Conservation (phyloP, 73 alveolate genomes). For the Tetrahymena elliotti region DNA sequence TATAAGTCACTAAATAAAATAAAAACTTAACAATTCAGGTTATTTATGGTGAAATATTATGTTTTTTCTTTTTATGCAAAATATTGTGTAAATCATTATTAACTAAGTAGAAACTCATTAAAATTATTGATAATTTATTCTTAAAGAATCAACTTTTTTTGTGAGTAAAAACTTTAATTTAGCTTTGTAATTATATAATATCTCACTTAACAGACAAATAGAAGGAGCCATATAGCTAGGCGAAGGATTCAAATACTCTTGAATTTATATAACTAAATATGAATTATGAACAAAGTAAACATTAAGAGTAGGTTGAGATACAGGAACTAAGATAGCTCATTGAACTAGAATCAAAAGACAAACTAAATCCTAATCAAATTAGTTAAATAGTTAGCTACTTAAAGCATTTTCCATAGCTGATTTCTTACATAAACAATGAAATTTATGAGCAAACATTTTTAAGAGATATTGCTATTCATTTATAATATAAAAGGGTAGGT, state of each 20-base stretch:
- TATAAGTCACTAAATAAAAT: too few species aligned
- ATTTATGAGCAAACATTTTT: neutral
- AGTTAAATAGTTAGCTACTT: neutral
- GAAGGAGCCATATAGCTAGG: too few species aligned
- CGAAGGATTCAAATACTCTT: neutral
- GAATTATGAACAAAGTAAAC: neutral
- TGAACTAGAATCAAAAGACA: neutral
- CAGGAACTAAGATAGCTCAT: neutral
- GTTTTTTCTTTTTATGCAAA: neutral
- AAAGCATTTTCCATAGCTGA: neutral
- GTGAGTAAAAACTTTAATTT: neutral
- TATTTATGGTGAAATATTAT: neutral
- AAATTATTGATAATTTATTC: too few species aligned
- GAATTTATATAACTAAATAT: too few species aligned
- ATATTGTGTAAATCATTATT: neutral
- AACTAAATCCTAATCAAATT: neutral
- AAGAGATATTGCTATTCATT: neutral
- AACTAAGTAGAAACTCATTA: neutral
- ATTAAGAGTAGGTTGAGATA: neutral
- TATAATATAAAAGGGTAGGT: neutral
- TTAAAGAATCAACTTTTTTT: neutral
- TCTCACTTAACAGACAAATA: too few species aligned
- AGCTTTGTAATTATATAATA: neutral
- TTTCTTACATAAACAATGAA: neutral
- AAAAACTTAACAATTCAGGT: neutral